A percentile compares a stretch with the other conserved stretches of the same genome.
phyloP scores from a whole-genome alignment of 805 yeast genomes.

The Metschnikowia kofuensis region DNA sequence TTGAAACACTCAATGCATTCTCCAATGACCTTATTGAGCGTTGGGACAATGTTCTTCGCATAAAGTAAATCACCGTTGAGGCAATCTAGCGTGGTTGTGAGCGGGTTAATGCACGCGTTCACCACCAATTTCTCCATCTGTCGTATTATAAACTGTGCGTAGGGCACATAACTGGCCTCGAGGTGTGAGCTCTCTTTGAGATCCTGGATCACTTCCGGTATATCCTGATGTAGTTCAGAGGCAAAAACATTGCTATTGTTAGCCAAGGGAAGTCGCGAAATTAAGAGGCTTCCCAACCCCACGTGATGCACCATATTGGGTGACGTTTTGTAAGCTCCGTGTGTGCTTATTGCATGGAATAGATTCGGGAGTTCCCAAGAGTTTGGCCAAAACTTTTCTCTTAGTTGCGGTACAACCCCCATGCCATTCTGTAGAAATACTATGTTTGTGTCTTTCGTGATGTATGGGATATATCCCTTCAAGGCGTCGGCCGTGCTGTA shows the following conservation, averaged over 20 bases:
- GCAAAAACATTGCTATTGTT: background rate
- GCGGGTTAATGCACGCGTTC: constrained; percentile 81
- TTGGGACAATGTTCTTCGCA: constrained; percentile 28
- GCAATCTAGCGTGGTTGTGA: constrained; percentile 76
- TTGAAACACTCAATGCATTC: constrained; percentile 46
- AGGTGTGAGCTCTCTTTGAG: constrained; percentile 24
- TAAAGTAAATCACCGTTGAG: constrained; percentile 69
- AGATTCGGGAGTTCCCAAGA: constrained; percentile 49
- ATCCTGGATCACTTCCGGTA: constrained; percentile 21
- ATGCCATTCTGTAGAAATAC: constrained; percentile 82
- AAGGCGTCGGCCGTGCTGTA: constrained; percentile 69
- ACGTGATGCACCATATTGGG: constrained; percentile 50
- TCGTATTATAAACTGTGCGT: constrained; percentile 46
- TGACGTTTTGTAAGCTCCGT: constrained; percentile 64
- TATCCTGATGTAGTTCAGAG: background rate
- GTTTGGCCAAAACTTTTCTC: constrained; percentile 53
- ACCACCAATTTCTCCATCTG: constrained; percentile 76
- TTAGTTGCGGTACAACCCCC: constrained; percentile 61
- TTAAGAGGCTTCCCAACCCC: constrained; percentile 62
- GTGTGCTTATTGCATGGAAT: constrained; percentile 75
- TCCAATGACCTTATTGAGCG: constrained; percentile 41
- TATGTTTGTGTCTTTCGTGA: constrained; percentile 52
- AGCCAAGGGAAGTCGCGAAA: constrained; percentile 51
- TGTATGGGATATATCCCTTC: constrained; percentile 46
- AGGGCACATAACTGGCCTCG: constrained; percentile 28